These are phyloP conservation scores for Paramecium sexaurelia DNA, from an alignment of 73 alveolate species.

Conservation along the genomic window DNA sequence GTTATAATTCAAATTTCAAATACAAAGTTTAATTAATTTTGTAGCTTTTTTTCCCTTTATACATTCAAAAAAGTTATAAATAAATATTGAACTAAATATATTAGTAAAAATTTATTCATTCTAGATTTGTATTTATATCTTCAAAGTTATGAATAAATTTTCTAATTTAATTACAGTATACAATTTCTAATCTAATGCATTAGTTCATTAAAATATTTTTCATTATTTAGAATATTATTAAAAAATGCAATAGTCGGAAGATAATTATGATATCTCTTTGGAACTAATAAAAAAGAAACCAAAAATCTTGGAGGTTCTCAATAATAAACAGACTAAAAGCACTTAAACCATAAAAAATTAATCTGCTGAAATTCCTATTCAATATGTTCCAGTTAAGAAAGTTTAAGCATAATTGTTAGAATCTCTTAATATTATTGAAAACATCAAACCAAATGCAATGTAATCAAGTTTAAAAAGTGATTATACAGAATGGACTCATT, in stretches of 20 bases:
- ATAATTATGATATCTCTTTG: background rate
- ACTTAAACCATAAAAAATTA: background rate
- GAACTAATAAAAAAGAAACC: slow-evolving; percentile 27
- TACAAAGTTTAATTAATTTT: background rate
- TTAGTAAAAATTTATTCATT: background rate
- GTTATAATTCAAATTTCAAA: background rate
- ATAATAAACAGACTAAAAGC: background rate
- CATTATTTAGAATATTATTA: background rate
- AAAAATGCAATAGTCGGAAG: background rate
- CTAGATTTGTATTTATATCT: background rate
- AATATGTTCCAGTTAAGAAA: background rate
- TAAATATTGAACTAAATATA: background rate
- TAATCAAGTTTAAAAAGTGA: slow-evolving; percentile 16
- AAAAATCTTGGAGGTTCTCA: background rate
- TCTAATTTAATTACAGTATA: background rate
- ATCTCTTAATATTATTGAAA: background rate
- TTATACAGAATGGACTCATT: slow-evolving; percentile 41
- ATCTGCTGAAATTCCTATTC: background rate
- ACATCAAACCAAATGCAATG: background rate
- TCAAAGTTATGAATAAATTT: background rate
- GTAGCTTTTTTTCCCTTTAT: background rate
- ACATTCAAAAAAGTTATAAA: background rate
- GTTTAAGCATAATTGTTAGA: background rate
- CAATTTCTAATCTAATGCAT: background rate
- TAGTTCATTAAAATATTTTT: background rate